Evolutionary conservation across 2,329 filamentous ascomycete genomes (phyloP).

Genomic region (Coniochaeta sp.): DNA sequence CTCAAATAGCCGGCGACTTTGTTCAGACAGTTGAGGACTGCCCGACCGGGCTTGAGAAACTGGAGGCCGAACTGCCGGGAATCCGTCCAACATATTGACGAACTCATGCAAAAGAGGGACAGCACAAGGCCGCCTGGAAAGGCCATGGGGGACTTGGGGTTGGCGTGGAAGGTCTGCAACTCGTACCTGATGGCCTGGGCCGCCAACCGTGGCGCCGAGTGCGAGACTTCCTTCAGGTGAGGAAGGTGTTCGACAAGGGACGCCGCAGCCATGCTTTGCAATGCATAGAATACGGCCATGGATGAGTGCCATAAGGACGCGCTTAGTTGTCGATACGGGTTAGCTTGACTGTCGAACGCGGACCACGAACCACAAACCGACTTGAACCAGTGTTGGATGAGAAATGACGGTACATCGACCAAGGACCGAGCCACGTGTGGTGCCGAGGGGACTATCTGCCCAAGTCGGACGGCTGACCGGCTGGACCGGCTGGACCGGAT

Average conservation of each 20-base stretch:
- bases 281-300: conserved; percentile 14
- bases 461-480: neutral
- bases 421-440: conserved; percentile 11
- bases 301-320: conserved; percentile 16
- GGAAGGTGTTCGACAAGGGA: conserved; percentile 18
- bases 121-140: conserved; percentile 16
- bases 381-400: conserved; percentile 22
- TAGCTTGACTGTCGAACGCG: conserved; percentile 16
- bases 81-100: conserved; percentile 20
- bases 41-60: conserved; percentile 15
- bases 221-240: conserved; percentile 13
- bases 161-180: conserved; percentile 10
- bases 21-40: conserved; percentile 13
- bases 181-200: conserved; percentile 16
- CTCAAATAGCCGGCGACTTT: conserved; percentile 2
- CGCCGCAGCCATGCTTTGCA: conserved; percentile 19
- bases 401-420: conserved; percentile 17
- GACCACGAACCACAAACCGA: conserved; percentile 20
- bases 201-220: conserved; percentile 12
- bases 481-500: neutral
- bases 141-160: neutral
- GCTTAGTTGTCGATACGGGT: conserved; percentile 17
- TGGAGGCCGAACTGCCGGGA: conserved; percentile 15
- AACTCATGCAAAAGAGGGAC: conserved; percentile 20
- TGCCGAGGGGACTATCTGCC: neutral